Evolutionary conservation across 208 protist genomes (phyloP).

Genomic region (Borovskyia barvae): DNA sequence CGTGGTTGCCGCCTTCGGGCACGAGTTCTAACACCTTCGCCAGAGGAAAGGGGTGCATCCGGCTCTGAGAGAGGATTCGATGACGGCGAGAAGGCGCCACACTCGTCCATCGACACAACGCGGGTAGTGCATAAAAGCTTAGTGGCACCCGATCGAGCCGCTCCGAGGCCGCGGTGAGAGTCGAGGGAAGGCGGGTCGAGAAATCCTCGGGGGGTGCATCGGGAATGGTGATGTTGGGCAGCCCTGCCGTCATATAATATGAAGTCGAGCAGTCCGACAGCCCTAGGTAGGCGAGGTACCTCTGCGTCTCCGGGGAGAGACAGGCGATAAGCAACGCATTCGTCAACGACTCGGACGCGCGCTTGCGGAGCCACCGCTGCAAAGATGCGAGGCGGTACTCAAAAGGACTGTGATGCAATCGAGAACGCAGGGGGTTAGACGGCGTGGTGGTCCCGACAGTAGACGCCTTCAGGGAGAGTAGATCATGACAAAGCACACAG

Average conservation of each 20-base stretch:
- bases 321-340: constrained; percentile 14
- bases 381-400: constrained; percentile 22
- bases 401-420: constrained; percentile 9
- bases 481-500: constrained; percentile 15
- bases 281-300: constrained; percentile 27
- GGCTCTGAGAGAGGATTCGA: constrained; percentile 7
- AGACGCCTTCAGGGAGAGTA: no score
- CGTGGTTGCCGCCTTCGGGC: neutral
- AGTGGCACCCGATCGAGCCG: constrained; percentile 12
- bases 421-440: neutral
- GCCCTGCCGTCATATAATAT: constrained; percentile 16
- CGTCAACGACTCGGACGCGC: constrained; percentile 6
- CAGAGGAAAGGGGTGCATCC: constrained; percentile 16
- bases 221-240: constrained; percentile 1
- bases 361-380: constrained; percentile 26
- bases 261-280: constrained; percentile 25
- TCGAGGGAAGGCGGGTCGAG: neutral
- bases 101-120: constrained; percentile 17
- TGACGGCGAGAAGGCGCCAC: constrained; percentile 7
- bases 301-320: constrained; percentile 8
- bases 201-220: neutral
- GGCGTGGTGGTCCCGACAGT: neutral
- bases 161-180: neutral
- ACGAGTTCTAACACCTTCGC: neutral
- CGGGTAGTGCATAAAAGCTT: constrained; percentile 23